phyloP scores from a whole-genome alignment of 2,329 filamentous ascomycete genomes.

The Xylariaceae sp. region DNA sequence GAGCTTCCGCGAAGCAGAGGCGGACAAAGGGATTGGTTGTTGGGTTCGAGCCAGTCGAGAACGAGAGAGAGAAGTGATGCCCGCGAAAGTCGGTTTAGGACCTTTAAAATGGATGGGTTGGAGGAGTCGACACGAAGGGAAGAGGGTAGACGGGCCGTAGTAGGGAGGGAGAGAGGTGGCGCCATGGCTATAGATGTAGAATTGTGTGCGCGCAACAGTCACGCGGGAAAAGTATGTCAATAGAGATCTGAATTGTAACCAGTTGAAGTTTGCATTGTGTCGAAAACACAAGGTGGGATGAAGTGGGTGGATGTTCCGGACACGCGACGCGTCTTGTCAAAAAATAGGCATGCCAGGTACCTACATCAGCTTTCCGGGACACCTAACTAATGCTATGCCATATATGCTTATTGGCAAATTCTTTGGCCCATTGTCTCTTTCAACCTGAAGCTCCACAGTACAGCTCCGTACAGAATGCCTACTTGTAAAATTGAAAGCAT shows the following conservation, averaged over 20 bases:
- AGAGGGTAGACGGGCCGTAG: slow-evolving; percentile 65
- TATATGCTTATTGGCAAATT: no score
- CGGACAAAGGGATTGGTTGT: slow-evolving; percentile 52
- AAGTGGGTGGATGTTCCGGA: not conserved
- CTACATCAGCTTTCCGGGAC: not conserved
- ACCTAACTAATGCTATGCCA: no score
- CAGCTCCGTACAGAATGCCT: no score
- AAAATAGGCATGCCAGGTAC: not conserved
- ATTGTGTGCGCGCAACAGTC: not conserved
- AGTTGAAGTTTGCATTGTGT: not conserved
- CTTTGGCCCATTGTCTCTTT: no score
- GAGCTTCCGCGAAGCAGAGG: slow-evolving; percentile 49
- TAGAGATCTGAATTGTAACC: not conserved
- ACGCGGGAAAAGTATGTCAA: not conserved
- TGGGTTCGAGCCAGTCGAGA: slow-evolving; percentile 69
- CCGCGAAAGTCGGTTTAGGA: slow-evolving; percentile 64
- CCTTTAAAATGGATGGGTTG: slow-evolving; percentile 59
- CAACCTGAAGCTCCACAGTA: no score
- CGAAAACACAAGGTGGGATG: not conserved
- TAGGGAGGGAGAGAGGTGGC: slow-evolving; percentile 60
- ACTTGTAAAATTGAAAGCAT: no score
- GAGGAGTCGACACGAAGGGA: slow-evolving; percentile 61
- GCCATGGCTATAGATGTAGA: slow-evolving; percentile 31
- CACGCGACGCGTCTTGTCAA: not conserved
- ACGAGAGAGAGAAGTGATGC: slow-evolving; percentile 65